Conservation (phyloP, 169 alveolate species). For the Plasmodium billcollinsi region DNA sequence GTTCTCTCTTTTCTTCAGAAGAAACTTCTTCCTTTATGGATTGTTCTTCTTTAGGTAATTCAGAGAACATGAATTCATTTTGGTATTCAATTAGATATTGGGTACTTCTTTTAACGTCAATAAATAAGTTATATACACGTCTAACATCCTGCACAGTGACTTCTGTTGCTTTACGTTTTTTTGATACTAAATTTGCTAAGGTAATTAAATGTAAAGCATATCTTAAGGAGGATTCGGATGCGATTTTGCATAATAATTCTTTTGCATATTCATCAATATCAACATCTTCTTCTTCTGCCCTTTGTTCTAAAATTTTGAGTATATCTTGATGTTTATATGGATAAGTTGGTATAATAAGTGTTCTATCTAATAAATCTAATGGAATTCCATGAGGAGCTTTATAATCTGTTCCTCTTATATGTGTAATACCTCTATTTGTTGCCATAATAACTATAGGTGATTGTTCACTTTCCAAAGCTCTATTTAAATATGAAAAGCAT, state of each 20-base stretch:
- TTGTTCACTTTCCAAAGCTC: slow-evolving; percentile 97
- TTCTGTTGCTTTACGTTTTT: slow-evolving; percentile 92
- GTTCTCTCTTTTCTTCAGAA: slow-evolving; percentile 64
- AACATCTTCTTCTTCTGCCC: slow-evolving; percentile 99
- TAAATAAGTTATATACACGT: slow-evolving; percentile 95
- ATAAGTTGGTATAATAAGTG: slow-evolving; percentile 96
- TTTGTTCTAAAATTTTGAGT: slow-evolving; percentile 93
- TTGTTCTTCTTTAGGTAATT: slow-evolving; percentile 78
- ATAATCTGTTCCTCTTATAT: slow-evolving; percentile 98
- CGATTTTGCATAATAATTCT: slow-evolving; percentile 96
- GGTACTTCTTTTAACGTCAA: slow-evolving; percentile 97
- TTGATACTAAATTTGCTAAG: slow-evolving; percentile 90
- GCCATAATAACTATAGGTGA: slow-evolving; percentile 99
- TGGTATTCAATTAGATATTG: slow-evolving; percentile 95
- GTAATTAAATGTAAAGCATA: slow-evolving; percentile 95
- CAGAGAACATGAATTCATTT: slow-evolving; percentile 93
- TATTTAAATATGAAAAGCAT: slow-evolving; percentile 98
- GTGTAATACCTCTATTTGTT: slow-evolving; percentile 99
- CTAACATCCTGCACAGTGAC: slow-evolving; percentile 97
- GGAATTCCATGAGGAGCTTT: slow-evolving; percentile 99
- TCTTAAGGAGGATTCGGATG: slow-evolving; percentile 96
- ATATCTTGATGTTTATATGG: slow-evolving; percentile 96
- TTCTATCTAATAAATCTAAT: slow-evolving; percentile 97
- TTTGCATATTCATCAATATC: slow-evolving; percentile 97
- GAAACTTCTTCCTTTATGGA: slow-evolving; percentile 38